Conservation (phyloP, 345 rosid genomes). For the Camelina neglecta region DNA sequence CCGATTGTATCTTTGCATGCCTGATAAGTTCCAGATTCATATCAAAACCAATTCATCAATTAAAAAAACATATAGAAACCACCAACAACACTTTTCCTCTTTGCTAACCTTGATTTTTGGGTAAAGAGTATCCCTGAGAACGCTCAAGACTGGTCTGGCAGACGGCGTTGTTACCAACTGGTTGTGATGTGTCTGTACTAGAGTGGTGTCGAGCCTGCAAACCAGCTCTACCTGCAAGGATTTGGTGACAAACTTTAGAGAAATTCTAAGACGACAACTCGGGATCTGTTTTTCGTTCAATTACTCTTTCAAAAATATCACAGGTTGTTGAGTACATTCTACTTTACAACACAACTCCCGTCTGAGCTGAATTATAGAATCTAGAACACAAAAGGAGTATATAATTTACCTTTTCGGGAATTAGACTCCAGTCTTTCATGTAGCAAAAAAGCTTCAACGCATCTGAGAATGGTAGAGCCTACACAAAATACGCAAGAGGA, state of each 20-base stretch:
- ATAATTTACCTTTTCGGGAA: constrained; percentile 75
- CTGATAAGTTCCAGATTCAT: constrained; percentile 48
- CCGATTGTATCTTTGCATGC: constrained; percentile 88
- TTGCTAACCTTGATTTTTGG: constrained; percentile 65
- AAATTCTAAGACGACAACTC: background rate
- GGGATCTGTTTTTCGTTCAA: background rate
- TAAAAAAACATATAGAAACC: background rate
- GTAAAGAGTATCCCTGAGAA: constrained; percentile 72
- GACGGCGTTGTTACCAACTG: constrained; percentile 82
- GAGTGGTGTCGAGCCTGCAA: constrained; percentile 70
- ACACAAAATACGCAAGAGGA: constrained; percentile 27
- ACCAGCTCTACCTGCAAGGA: constrained; percentile 78
- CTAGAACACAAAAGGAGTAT: constrained; percentile 3
- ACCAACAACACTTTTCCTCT: background rate
- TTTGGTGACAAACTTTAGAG: background rate
- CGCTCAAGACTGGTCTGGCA: constrained; percentile 72
- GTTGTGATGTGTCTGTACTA: constrained; percentile 79
- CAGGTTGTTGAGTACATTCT: background rate
- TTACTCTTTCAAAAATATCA: background rate
- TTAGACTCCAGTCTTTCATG: constrained; percentile 72
- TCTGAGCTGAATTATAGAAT: background rate
- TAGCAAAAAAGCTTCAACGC: constrained; percentile 81
- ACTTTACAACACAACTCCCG: background rate
- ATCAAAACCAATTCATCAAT: background rate
- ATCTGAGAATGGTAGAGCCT: constrained; percentile 94